Percentiles rank a stretch among this genome's conserved stretches.
These are phyloP conservation scores for Plantago rigida DNA, from an alignment of 305 asterid species.

Conservation along the genomic window DNA sequence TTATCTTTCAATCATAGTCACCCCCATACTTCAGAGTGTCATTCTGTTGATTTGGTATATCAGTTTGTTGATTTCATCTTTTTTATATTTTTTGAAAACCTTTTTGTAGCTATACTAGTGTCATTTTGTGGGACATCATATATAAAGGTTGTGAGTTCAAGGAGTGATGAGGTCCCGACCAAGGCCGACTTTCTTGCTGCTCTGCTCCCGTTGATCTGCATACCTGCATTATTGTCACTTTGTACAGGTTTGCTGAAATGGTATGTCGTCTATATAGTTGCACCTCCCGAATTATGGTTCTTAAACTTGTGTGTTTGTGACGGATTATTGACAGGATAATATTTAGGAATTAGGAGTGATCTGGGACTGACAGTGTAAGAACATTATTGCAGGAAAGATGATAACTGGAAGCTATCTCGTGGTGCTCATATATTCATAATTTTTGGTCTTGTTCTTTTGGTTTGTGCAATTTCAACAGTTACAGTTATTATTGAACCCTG, in stretches of 20 bases:
- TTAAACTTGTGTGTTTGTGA: constrained; percentile 3
- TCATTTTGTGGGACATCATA: constrained; percentile 86
- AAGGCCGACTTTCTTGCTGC: constrained; percentile 90
- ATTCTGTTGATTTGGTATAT: constrained; percentile 3
- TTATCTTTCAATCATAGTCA: constrained; percentile 14
- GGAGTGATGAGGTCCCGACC: constrained; percentile 71
- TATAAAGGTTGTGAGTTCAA: constrained; percentile 66
- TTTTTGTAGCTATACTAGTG: constrained; percentile 65
- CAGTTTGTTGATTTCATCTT: constrained; percentile 27
- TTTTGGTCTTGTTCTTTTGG: constrained; percentile 73
- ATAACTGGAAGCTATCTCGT: constrained; percentile 82
- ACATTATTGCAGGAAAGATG: constrained; percentile 81
- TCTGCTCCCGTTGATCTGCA: constrained; percentile 87
- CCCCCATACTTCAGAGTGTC: constrained; percentile 5
- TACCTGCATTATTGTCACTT: constrained; percentile 78
- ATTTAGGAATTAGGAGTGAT: background rate
- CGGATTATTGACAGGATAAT: too few species aligned
- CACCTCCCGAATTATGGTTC: constrained; percentile 14
- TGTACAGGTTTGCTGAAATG: constrained; percentile 88
- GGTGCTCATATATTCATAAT: constrained; percentile 75
- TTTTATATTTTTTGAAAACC: background rate
- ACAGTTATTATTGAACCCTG: constrained; percentile 68
- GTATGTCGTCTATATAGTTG: constrained; percentile 40
- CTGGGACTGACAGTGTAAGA: constrained; percentile 3
- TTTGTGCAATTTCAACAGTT: constrained; percentile 85